Conservation (phyloP, 2,329 filamentous ascomycete species). For the Colletotrichum cereale region DNA sequence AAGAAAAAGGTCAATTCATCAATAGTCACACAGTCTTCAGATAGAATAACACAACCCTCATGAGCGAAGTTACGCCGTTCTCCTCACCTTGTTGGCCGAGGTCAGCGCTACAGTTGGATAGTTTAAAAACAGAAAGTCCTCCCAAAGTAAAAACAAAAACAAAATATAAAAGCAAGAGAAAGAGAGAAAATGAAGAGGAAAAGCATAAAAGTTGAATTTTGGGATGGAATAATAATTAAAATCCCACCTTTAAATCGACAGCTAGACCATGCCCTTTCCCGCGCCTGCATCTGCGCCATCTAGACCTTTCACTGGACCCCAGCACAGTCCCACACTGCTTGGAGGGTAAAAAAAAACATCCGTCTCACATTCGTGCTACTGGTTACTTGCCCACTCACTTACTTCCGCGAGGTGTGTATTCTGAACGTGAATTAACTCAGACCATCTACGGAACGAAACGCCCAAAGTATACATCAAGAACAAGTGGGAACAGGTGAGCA, state of each 20-base stretch:
- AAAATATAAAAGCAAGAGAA: too few relatives aligned
- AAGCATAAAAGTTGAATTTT: neutral
- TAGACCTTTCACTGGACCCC: neutral
- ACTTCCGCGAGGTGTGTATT: neutral
- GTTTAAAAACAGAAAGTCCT: neutral
- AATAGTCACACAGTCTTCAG: neutral
- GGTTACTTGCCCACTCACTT: neutral
- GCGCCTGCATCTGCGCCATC: constrained; percentile 1
- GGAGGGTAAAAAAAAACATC: constrained; percentile 11
- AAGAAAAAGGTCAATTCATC: neutral
- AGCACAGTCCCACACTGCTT: constrained; percentile 15
- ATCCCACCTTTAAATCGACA: neutral
- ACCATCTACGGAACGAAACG: neutral
- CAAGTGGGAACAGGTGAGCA: neutral
- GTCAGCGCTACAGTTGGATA: neutral
- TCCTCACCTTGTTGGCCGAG: neutral
- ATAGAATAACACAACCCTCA: neutral
- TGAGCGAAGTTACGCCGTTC: neutral
- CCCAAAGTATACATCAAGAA: neutral
- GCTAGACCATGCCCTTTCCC: neutral
- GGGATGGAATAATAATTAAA: neutral
- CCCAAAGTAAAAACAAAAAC: neutral
- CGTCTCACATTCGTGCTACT: neutral
- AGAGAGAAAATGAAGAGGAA: neutral
- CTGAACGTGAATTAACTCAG: constrained; percentile 2